Percentiles rank a stretch among this genome's conserved stretches.
Conservation (phyloP, 495 filamentous ascomycete species). For the Chlorociboria aeruginascens region DNA sequence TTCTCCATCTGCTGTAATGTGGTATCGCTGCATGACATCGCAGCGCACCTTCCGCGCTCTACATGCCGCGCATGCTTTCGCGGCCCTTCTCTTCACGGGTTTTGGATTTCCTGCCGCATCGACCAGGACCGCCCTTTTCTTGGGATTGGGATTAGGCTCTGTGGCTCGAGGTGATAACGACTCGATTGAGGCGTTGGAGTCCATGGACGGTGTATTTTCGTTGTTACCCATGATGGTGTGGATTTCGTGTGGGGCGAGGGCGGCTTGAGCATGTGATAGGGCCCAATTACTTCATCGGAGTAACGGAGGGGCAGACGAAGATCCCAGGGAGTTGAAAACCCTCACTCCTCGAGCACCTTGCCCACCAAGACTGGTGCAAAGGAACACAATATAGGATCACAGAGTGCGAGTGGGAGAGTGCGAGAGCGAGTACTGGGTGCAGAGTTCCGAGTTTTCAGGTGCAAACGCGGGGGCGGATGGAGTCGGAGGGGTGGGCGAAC, state of each 20-base stretch:
- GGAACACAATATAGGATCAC: no score
- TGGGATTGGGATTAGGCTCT: slow-evolving; percentile 3
- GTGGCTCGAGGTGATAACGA: slow-evolving; percentile 6
- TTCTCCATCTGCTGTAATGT: slow-evolving; percentile 45
- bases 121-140: slow-evolving; percentile 10
- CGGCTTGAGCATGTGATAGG: not conserved
- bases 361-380: no score
- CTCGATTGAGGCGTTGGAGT: not conserved
- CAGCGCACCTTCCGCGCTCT: slow-evolving; percentile 85
- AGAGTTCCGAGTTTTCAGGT: no score
- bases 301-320: no score
- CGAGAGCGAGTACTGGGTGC: no score
- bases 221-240: not conserved
- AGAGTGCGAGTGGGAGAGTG: no score
- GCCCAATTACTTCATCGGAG: not conserved
- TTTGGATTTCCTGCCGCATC: slow-evolving; percentile 22
- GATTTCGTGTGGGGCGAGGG: not conserved
- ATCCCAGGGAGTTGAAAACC: no score
- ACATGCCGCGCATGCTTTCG: slow-evolving; percentile 80
- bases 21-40: slow-evolving; percentile 53
- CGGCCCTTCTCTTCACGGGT: slow-evolving; percentile 69
- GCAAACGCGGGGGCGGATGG: no score
- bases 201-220: not conserved
- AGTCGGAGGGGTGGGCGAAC: no score
- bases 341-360: no score